phyloP scores from a whole-genome alignment of 768 basidiomycete species.

The Tulasnella calospora region DNA sequence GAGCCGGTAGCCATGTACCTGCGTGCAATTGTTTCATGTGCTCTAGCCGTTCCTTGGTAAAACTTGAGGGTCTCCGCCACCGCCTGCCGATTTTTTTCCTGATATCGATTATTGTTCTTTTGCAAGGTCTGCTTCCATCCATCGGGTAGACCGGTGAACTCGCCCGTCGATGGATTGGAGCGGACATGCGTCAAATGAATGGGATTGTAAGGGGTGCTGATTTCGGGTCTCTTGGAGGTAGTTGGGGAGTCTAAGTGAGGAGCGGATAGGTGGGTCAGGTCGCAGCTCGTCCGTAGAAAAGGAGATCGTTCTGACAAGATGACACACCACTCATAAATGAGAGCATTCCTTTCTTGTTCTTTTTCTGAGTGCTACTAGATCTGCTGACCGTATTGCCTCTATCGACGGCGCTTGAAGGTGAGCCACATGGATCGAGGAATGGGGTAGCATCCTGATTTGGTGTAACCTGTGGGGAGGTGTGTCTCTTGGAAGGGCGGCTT shows the following conservation, averaged over 20 bases:
- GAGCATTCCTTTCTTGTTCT: conserved; percentile 27
- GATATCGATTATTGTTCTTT: conserved; percentile 87
- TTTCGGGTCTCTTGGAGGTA: conserved; percentile 61
- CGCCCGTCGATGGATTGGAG: conserved; percentile 97
- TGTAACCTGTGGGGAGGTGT: background rate
- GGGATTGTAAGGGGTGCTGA: conserved; percentile 97
- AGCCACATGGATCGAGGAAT: conserved; percentile 13
- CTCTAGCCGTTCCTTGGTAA: conserved; percentile 70
- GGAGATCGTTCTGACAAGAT: background rate
- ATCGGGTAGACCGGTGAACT: conserved; percentile 95
- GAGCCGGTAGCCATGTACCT: background rate
- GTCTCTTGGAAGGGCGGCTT: conserved; percentile 2
- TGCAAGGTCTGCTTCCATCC: conserved; percentile 97
- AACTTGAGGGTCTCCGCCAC: conserved; percentile 99
- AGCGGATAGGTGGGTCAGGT: background rate
- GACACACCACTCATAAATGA: background rate
- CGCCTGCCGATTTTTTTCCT: conserved; percentile 96
- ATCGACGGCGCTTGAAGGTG: background rate
- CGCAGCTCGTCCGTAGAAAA: background rate
- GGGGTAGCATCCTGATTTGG: background rate
- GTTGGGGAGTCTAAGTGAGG: no score
- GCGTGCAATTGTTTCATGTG: background rate
- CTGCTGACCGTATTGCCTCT: background rate
- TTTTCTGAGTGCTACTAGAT: conserved; percentile 26
- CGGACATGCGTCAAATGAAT: conserved; percentile 99